Base-by-base conservation (phyloP, 441 rosid genomes). In the Populus hybrid region DNA sequence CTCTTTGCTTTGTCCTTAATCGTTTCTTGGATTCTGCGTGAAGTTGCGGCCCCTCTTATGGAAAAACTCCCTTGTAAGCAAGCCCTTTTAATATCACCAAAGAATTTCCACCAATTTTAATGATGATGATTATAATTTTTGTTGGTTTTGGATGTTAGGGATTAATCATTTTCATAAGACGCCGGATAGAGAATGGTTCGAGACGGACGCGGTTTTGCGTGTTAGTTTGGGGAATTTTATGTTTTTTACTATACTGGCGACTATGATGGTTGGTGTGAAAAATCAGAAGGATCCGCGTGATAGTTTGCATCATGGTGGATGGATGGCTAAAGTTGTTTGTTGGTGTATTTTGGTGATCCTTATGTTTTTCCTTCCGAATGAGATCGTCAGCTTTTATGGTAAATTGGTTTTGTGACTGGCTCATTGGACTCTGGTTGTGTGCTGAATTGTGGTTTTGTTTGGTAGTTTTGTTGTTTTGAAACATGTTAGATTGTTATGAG, bases 231-330 rank as follows among this genome's bases (percentile, higher is more conserved):
- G 99, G 70, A 95, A 93, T 76, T 95, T 90, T 78, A 23, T 93
- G 34, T 95, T 95, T 80, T 95, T 93, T 85, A 86, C 99, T 0
- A 80, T 90, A 82, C 81, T 93, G 6, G 88, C 98, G 0, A 30
- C 85, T 64, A 72, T 92, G 80, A 95, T 95, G 99, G 76, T 92
- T 85, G 98, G 99, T 76, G 98, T 95, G 40, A 93, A 89, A 79
- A 92, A 75, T 83, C 97, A 91, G 85, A 95, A 84, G 86, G 99
- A 95, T 84, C 98, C 97, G 76, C 97, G 97, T 76, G 99, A 95
- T 71, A 84, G 91, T 74, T 80, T 95, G 78, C 99, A 95, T 81
- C 99, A 92, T 54, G 98, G 99, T 74, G 98, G 99, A 76, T 95
- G 99, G 99, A 95, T 95, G 99, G 88, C 91, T 89, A 95, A 95